Percentiles rank a stretch among this genome's conserved stretches.
phyloP scores from a whole-genome alignment of 495 filamentous ascomycete genomes.

The Penicillium pulvis region DNA sequence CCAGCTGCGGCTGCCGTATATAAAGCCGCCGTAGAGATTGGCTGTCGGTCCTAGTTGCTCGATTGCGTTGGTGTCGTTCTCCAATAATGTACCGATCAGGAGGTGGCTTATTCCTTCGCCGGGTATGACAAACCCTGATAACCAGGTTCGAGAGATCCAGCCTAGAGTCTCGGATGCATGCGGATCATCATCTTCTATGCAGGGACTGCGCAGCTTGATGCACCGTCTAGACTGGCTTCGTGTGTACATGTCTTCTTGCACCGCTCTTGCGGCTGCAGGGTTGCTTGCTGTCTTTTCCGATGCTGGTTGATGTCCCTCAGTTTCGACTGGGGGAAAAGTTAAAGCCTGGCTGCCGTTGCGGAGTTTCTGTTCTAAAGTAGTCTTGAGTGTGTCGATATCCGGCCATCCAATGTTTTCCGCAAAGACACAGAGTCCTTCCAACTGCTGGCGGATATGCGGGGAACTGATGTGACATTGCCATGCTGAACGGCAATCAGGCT shows the following conservation, averaged over 20 bases:
- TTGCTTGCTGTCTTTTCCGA: conserved; percentile 5
- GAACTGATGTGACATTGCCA: conserved; percentile 46
- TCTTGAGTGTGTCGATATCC: conserved; percentile 37
- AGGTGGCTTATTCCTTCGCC: conserved; percentile 74
- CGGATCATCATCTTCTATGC: conserved; percentile 15
- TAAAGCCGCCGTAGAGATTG: conserved; percentile 78
- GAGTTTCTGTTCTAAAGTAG: conserved; percentile 20
- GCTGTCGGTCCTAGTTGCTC: conserved; percentile 64
- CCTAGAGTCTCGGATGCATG: conserved; percentile 43
- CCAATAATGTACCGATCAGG: conserved; percentile 75
- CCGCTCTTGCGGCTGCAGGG: not conserved
- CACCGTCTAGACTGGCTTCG: conserved; percentile 31
- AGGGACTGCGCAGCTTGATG: conserved; percentile 28
- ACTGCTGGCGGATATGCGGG: conserved; percentile 43
- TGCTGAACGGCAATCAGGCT: conserved; percentile 26
- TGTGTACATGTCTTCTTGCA: conserved; percentile 35
- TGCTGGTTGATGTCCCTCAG: not conserved
- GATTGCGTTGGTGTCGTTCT: conserved; percentile 71
- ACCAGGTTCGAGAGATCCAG: conserved; percentile 81
- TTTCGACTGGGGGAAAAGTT: conserved; percentile 8
- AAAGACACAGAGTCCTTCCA: conserved; percentile 53
- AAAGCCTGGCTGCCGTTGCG: conserved; percentile 14
- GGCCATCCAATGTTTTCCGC: conserved; percentile 55
- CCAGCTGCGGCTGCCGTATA: conserved; percentile 69
- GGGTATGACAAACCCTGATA: conserved; percentile 77